These are phyloP conservation scores for Spizellomyces sp. DNA, from an alignment of 192 early-diverging fungal species.

Conservation along the genomic window DNA sequence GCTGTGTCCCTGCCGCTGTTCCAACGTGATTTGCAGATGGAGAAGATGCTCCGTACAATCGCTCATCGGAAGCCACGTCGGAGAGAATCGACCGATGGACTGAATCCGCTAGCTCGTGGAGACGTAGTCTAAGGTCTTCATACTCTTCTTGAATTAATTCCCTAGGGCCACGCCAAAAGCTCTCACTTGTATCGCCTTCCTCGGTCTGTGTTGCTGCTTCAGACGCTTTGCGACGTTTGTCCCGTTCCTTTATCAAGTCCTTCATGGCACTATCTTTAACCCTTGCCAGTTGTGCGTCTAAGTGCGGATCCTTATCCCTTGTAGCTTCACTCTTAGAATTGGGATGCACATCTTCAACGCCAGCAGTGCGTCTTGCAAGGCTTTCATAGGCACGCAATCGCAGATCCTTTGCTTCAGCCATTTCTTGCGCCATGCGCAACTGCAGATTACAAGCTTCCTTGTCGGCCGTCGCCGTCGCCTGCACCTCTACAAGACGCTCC, in stretches of 20 bases:
- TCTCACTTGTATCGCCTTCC: no score
- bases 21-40: background rate
- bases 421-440: background rate
- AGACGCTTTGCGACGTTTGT: no score
- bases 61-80: background rate
- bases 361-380: background rate
- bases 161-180: no score
- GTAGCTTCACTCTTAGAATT: no score
- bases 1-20: background rate
- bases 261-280: no score
- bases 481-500: background rate
- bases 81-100: background rate
- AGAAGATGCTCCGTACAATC: background rate
- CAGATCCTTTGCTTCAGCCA: background rate
- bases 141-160: background rate
- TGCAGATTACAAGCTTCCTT: background rate
- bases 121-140: background rate
- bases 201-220: no score
- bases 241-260: no score
- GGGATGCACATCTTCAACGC: no score
- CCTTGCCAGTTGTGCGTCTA: no score
- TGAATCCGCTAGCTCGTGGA: background rate
- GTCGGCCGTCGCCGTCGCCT: background rate
- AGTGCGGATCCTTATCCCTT: no score
- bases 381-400: background rate